Percentiles rank a stretch among this genome's conserved stretches.
These are phyloP conservation scores for Funneliformis geosporum DNA, from an alignment of 192 early-diverging fungal genomes.

Conservation along the genomic window DNA sequence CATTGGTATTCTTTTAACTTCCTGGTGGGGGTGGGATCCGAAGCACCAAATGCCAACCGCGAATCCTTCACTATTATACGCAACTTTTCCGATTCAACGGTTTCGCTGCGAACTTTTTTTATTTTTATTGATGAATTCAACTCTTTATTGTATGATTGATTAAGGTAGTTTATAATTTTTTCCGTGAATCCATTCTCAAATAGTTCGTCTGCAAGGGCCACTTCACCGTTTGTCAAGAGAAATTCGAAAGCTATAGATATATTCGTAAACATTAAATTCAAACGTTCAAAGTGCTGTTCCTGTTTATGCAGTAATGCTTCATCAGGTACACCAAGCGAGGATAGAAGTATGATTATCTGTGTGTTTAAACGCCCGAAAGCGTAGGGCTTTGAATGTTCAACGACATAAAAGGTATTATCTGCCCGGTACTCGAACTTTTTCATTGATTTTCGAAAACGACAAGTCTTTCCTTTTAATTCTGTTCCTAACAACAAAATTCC, in stretches of 20 bases:
- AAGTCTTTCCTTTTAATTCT: neutral
- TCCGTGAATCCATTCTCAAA: slow-evolving; percentile 42
- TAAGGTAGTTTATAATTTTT: slow-evolving; percentile 44
- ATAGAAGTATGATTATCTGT: slow-evolving; percentile 62
- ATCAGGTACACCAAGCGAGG: slow-evolving; percentile 58
- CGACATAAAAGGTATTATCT: neutral
- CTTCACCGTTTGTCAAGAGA: slow-evolving; percentile 46
- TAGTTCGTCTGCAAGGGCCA: slow-evolving; percentile 43
- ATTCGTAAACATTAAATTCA: slow-evolving; percentile 42
- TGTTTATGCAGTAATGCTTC: slow-evolving; percentile 53
- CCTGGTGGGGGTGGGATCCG: slow-evolving; percentile 17
- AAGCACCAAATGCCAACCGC: neutral
- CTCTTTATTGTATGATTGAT: slow-evolving; percentile 43
- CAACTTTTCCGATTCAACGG: slow-evolving; percentile 50
- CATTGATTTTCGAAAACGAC: slow-evolving; percentile 6
- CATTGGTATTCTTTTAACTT: slow-evolving; percentile 47
- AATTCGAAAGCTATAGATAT: slow-evolving; percentile 39
- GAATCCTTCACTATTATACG: slow-evolving; percentile 58
- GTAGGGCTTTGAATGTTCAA: neutral
- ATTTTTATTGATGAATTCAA: slow-evolving; percentile 43
- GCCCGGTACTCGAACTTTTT: neutral
- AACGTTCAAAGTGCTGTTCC: slow-evolving; percentile 36
- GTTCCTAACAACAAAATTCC: neutral
- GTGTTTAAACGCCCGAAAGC: slow-evolving; percentile 48
- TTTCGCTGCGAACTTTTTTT: slow-evolving; percentile 51